These are phyloP conservation scores for Coemansia sp. DNA, from an alignment of 192 early-diverging fungal genomes.

Conservation along the genomic window DNA sequence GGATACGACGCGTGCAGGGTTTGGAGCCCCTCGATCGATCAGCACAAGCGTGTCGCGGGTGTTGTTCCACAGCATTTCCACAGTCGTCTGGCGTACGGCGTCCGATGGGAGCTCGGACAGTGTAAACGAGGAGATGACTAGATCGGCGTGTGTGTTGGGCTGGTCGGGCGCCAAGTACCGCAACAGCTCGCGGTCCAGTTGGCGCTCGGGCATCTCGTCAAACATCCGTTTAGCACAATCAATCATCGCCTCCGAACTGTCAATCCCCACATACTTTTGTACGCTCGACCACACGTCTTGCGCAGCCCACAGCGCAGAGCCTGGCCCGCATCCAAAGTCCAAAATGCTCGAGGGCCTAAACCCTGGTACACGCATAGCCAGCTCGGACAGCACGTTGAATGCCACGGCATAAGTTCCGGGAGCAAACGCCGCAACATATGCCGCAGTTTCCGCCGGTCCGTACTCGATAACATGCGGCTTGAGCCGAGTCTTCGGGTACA, in stretches of 20 bases:
- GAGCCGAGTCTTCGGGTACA: conserved; percentile 25
- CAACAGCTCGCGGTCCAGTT: conserved; percentile 36
- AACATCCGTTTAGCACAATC: conserved; percentile 61
- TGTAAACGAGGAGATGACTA: conserved; percentile 75
- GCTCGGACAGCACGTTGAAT: conserved; percentile 66
- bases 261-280: conserved; percentile 62
- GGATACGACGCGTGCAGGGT: conserved; percentile 65
- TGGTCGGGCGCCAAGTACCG: conserved; percentile 63
- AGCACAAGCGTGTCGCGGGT: conserved; percentile 76
- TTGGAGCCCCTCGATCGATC: conserved; percentile 79
- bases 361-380: conserved; percentile 61
- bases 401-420: conserved; percentile 67
- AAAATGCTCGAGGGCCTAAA: conserved; percentile 61
- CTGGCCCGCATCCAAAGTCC: conserved; percentile 85
- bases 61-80: conserved; percentile 77
- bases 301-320: conserved; percentile 77
- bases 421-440: conserved; percentile 69
- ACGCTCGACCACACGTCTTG: conserved; percentile 59
- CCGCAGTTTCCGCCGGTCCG: conserved; percentile 66
- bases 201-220: conserved; percentile 7
- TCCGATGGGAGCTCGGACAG: conserved; percentile 72
- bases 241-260: conserved; percentile 78
- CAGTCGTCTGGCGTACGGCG: conserved; percentile 59
- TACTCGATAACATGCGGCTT: conserved; percentile 70
- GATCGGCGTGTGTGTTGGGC: conserved; percentile 44